A percentile compares a stretch with the other conserved stretches of the same genome.
These are phyloP conservation scores for Vishniacozyma victoriae DNA, from an alignment of 768 basidiomycete species.

Conservation along the genomic window DNA sequence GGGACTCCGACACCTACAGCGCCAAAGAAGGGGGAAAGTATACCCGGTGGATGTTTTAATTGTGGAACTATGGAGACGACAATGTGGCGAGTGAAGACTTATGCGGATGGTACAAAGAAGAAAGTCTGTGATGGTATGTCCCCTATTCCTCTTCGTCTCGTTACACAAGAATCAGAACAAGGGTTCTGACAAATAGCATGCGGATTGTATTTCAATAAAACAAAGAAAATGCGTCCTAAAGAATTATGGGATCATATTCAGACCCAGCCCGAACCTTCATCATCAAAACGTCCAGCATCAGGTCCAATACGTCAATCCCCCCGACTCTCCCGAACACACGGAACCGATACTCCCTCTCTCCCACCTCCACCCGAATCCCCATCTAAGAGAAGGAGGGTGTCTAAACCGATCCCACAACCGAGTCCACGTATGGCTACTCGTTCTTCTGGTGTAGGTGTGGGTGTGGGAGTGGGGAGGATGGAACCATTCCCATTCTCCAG, in stretches of 20 bases:
- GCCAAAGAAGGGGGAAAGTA: neutral
- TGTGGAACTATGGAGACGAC: slow-evolving; percentile 26
- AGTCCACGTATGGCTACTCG: slow-evolving; percentile 18
- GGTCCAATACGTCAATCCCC: slow-evolving; percentile 16
- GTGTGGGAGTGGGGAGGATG: slow-evolving; percentile 6
- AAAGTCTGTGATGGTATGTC: slow-evolving; percentile 40
- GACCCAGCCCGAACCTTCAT: neutral
- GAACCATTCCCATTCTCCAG: slow-evolving; percentile 21
- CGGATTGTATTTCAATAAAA: slow-evolving; percentile 37
- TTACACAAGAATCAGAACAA: neutral
- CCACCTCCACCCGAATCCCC: slow-evolving; percentile 11
- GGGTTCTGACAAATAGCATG: slow-evolving; percentile 15
- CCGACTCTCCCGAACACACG: slow-evolving; percentile 8
- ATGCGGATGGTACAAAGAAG: slow-evolving; percentile 27
- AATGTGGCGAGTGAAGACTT: slow-evolving; percentile 28
- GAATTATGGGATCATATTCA: slow-evolving; percentile 24
- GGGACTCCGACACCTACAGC: slow-evolving; percentile 16
- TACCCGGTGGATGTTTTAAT: slow-evolving; percentile 28
- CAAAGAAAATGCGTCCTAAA: slow-evolving; percentile 36
- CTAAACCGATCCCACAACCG: slow-evolving; percentile 12
- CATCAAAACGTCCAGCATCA: neutral
- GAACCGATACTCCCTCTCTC: neutral
- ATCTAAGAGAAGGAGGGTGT: slow-evolving; percentile 12
- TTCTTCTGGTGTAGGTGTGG: neutral
- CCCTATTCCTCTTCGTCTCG: neutral